A percentile compares a stretch with the other conserved stretches of the same genome.
These are phyloP conservation scores for Rhododendron molle DNA, from an alignment of 148 eudicot genomes.

Conservation along the genomic window DNA sequence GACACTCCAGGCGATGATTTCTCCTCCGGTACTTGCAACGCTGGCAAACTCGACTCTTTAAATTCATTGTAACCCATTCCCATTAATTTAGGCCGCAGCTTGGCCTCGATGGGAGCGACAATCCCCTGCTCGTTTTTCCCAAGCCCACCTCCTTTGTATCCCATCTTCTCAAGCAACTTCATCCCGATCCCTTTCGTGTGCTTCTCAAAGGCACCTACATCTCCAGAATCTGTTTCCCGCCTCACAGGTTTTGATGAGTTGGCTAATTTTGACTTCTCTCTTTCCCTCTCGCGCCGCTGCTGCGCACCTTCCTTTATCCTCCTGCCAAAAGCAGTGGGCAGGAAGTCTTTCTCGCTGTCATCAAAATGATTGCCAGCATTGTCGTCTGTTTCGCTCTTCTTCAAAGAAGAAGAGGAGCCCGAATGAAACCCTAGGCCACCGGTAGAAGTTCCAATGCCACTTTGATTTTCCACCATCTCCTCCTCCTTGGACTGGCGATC, in stretches of 20 bases:
- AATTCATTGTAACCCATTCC: slow-evolving; percentile 87
- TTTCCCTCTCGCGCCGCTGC: slow-evolving; percentile 43
- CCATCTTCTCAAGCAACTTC: slow-evolving; percentile 75
- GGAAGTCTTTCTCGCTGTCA: slow-evolving; percentile 28
- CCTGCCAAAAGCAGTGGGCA: slow-evolving; percentile 71
- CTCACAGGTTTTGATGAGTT: slow-evolving; percentile 33
- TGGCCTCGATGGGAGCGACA: slow-evolving; percentile 79
- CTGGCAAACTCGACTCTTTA: slow-evolving; percentile 47
- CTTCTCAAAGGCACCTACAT: slow-evolving; percentile 61
- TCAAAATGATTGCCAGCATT: slow-evolving; percentile 4
- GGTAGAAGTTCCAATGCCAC: slow-evolving; percentile 23
- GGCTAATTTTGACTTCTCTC: slow-evolving; percentile 44
- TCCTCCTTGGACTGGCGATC: slow-evolving; percentile 37
- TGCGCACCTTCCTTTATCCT: slow-evolving; percentile 61
- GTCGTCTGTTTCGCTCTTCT: slow-evolving; percentile 11
- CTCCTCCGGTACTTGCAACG: slow-evolving; percentile 35
- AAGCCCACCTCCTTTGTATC: slow-evolving; percentile 79
- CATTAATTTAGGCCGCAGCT: slow-evolving; percentile 75
- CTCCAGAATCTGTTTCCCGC: slow-evolving; percentile 29
- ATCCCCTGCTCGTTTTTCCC: slow-evolving; percentile 82
- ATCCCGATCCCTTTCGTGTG: slow-evolving; percentile 80
- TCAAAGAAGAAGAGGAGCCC: slow-evolving; percentile 13
- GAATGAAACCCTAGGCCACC: slow-evolving; percentile 54
- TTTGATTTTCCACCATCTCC: not conserved
- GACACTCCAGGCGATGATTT: too few species aligned